Evolutionary conservation across 192 early-diverging fungal genomes (phyloP).

Genomic region (Borealophlyctis nickersoniae): DNA sequence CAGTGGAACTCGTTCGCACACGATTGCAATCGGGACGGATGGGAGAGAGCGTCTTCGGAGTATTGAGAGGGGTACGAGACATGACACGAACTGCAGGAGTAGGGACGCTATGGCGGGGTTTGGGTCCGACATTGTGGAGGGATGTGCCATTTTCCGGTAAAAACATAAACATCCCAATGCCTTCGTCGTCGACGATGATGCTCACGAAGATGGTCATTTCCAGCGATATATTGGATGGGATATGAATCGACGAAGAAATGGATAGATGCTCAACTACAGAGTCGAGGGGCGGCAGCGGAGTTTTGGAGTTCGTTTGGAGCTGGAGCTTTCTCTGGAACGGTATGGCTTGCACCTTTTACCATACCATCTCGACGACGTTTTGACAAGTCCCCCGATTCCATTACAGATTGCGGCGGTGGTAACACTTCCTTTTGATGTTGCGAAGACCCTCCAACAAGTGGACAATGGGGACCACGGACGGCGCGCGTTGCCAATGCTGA

Average conservation of each 20-base stretch:
- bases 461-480: neutral
- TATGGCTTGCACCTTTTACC: slow-evolving; percentile 31
- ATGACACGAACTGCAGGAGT: slow-evolving; percentile 65
- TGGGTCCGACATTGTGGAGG: slow-evolving; percentile 85
- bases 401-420: slow-evolving; percentile 71
- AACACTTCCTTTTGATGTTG: slow-evolving; percentile 95
- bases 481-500: slow-evolving; percentile 13
- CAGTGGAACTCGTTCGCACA: slow-evolving; percentile 87
- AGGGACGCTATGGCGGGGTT: slow-evolving; percentile 76
- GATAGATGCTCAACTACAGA: neutral
- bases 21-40: slow-evolving; percentile 77
- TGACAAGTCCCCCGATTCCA: neutral
- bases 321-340: slow-evolving; percentile 82
- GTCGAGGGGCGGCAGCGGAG: slow-evolving; percentile 24
- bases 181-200: neutral
- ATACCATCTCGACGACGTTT: neutral
- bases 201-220: too few species aligned
- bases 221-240: slow-evolving; percentile 86
- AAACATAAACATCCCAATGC: too few species aligned
- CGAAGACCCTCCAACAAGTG: slow-evolving; percentile 88
- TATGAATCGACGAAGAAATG: slow-evolving; percentile 73
- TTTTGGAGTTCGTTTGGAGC: slow-evolving; percentile 72
- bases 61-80: slow-evolving; percentile 52
- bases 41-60: slow-evolving; percentile 51
- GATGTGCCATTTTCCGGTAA: slow-evolving; percentile 90